Evolutionary conservation across 2,329 filamentous ascomycete genomes (phyloP).

Genomic region (Xylaria sp.): DNA sequence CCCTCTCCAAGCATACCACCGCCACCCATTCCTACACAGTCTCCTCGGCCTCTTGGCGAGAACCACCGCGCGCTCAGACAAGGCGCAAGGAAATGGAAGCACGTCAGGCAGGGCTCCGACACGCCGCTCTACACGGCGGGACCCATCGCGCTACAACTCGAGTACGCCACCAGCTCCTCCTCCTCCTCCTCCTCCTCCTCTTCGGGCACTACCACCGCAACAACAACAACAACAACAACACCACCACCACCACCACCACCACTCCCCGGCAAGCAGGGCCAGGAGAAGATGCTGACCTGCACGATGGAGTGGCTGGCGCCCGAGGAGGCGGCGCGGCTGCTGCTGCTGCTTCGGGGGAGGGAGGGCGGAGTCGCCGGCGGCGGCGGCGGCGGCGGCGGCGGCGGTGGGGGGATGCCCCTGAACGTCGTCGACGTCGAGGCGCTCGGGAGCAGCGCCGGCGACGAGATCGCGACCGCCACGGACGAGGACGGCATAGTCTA

Average conservation of each 20-base stretch:
- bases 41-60: background rate
- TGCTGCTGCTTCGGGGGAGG: too few species aligned
- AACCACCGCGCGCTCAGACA: background rate
- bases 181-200: too few species aligned
- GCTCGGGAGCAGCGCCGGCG: too few species aligned
- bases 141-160: conserved; percentile 15
- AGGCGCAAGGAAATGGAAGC: background rate
- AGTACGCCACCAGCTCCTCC: too few species aligned
- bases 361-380: background rate
- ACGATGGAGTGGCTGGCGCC: conserved; percentile 1
- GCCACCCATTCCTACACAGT: background rate
- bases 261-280: background rate
- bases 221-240: background rate
- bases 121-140: conserved; percentile 17
- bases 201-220: too few species aligned
- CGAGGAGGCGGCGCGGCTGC: background rate
- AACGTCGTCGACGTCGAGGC: background rate
- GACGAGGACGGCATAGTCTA: conserved; percentile 13
- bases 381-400: background rate
- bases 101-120: background rate
- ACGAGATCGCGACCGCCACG: conserved; percentile 5
- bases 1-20: too few species aligned
- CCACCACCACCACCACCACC: background rate
- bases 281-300: conserved; percentile 8
- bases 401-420: background rate